Base-by-base conservation (phyloP, 164 flowering plant genomes). In the Nymphaea colorata region DNA sequence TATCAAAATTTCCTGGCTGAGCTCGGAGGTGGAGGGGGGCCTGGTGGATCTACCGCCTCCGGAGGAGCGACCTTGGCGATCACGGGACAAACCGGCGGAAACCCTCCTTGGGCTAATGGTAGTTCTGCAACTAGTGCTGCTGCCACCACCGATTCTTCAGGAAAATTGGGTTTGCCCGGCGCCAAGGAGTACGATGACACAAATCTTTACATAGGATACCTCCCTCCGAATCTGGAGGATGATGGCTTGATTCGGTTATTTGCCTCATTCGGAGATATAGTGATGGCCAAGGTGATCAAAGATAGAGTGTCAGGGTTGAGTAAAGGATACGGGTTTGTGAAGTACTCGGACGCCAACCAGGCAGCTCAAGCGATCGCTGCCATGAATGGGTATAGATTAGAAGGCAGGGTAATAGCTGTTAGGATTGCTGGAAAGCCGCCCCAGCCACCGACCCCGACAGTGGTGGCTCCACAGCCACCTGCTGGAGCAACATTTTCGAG, bases 401-500 rank as follows among this genome's bases (percentile, higher is more conserved):
- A 93, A 41, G 96, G 96, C 17, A 79, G 93, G 72, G 83, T 85
- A 11, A 86, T 93, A 68, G 97, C 96, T 69, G 98, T 93, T 4
- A 83, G 98, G 77, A 91, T 93, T 73, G 98, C 98, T 3, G 97
- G 98, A 59, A 91, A 87, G 74, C 98, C 96, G 5, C 98, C 97
- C 57, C 92, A 82, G 73, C 98, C 98, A 36, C 68, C 78, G 55
- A 3, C 64, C 4, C 36, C 64, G 7, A 3, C n/a, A 12, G 42
- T 41, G 41, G 17, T 43, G 8, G 44, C 44, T 36, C 86, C 96
- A 18, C 89, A 85, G 14, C 90, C 96, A 68, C 96, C 97, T 6
- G 76, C 85, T 64, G 77, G 86, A 17, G 42, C 7, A 17, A 61
- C 16, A 7, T 51, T 8, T 15, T 15, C 14, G 57, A 15, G 57